Conservation (phyloP, 495 filamentous ascomycete genomes). For the Penicillium crystallinum region DNA sequence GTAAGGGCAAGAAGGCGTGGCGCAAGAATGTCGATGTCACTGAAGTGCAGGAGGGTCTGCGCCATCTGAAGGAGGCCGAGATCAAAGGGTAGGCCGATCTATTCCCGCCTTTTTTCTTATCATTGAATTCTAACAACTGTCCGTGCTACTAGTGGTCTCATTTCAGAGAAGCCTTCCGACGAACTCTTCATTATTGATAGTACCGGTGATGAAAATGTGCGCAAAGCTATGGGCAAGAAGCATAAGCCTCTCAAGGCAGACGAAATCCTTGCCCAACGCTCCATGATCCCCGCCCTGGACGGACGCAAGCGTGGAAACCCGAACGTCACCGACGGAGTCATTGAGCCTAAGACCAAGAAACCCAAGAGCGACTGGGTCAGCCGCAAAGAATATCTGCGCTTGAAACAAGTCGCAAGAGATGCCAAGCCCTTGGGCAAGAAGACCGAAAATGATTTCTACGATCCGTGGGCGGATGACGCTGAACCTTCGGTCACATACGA, state of each 20-base stretch:
- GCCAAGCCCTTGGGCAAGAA: conserved; percentile 55
- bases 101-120: background rate
- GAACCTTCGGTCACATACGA: conserved; percentile 36
- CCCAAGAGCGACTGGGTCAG: conserved; percentile 69
- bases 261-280: conserved; percentile 82
- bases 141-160: conserved; percentile 58
- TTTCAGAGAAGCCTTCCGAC: conserved; percentile 71
- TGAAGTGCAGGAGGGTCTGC: conserved; percentile 76
- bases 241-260: conserved; percentile 79
- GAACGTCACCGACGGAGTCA: conserved; percentile 59
- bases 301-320: conserved; percentile 64
- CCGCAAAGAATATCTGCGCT: conserved; percentile 68
- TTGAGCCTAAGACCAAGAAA: conserved; percentile 63
- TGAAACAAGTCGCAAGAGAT: conserved; percentile 71
- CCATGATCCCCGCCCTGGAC: conserved; percentile 70
- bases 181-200: conserved; percentile 82
- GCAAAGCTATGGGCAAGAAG: conserved; percentile 55
- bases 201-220: conserved; percentile 56
- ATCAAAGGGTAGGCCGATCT: conserved; percentile 65
- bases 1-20: conserved; percentile 98
- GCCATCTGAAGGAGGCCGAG: conserved; percentile 77
- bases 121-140: conserved; percentile 6
- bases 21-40: conserved; percentile 94
- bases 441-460: conserved; percentile 53
- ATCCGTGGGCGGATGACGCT: conserved; percentile 66